Evolutionary conservation across 176 grass and related monocot genomes (phyloP), one percentile per base, ranked within the genome.

Genomic region (Juncus inflexus): DNA sequence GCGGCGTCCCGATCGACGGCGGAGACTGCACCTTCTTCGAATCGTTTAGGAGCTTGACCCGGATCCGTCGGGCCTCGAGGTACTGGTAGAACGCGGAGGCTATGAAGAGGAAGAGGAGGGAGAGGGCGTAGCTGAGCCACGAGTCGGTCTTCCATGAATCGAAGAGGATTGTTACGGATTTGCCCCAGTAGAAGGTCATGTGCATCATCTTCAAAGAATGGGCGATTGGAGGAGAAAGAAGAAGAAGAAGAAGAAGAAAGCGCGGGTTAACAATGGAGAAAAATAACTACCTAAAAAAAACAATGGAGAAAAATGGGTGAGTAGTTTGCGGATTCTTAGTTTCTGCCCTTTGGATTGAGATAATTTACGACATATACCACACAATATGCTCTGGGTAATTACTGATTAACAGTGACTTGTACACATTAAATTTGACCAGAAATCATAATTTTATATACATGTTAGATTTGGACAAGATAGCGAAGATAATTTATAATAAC

Each of bases 141-240:
- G 94, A 77, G 55, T 67, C 38, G 55, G 88, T 92, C 16, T 72
- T 75, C 94, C 94, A 99, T 40, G 74, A 77, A 67, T 99, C 88
- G 77, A 99, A 99, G 37, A 99, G 88, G 63, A 99, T 90, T 40
- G 88, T 92, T 11, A 74, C 88, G 15, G 74, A 79, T 41, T 9
- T 92, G 72, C 88, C 94, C 94, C 88, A 99, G 83, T 99, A 99
- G 83, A 99, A 99, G 85, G 94, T 92, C 94, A 99, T 99, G 83
- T 99, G 94, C 94, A 99, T 99, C 94, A 99, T 99, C 72, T 60
- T 79, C 53, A 6, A 16, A 1, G 19, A 41, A 66, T 16, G 57
- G 66, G 65, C 12, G 3, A 55, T 19, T 7, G 16, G 35, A 42
- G 10, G 56, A 56, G 19, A 70, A 8, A 8, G 15, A 54, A 38